Percentiles rank a stretch among this genome's conserved stretches.
Evolutionary conservation across 345 rosid genomes (phyloP).

Genomic region (Garcia nutans): DNA sequence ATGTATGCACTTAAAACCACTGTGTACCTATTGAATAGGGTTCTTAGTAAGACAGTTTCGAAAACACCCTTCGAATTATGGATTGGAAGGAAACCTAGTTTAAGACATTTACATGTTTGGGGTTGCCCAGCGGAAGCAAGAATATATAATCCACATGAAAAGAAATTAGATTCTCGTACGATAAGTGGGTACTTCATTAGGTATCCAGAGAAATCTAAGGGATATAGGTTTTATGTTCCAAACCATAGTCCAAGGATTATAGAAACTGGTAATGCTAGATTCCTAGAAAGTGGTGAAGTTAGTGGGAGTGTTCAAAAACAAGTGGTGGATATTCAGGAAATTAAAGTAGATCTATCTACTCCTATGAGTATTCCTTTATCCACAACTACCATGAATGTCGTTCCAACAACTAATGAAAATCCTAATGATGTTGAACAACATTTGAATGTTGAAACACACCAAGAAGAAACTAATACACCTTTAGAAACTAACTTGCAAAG

Average conservation of each 20-base stretch:
- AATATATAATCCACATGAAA: too few species aligned
- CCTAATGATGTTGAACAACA: not conserved
- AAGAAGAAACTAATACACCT: too few species aligned
- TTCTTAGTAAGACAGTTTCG: conserved; percentile 1
- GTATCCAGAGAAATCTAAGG: too few species aligned
- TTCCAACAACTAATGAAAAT: not conserved
- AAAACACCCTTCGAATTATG: not conserved
- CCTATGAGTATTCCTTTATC: not conserved
- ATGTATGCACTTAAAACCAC: not conserved
- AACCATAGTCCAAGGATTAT: conserved; percentile 7
- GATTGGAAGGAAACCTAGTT: not conserved
- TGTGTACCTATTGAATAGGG: not conserved
- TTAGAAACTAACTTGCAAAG: not conserved
- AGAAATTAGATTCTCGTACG: too few species aligned
- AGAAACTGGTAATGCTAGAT: conserved; percentile 4
- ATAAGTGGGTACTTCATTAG: too few species aligned
- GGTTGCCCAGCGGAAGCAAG: too few species aligned
- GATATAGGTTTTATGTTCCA: not conserved
- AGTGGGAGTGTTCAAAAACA: not conserved
- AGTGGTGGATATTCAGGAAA: conserved; percentile 12
- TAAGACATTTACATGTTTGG: too few species aligned
- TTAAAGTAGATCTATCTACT: not conserved
- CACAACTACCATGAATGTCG: not conserved
- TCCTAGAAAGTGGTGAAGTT: conserved; percentile 11
- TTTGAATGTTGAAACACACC: not conserved